These are phyloP conservation scores for Eimeria tenella DNA, from an alignment of 169 alveolate genomes.

Conservation along the genomic window DNA sequence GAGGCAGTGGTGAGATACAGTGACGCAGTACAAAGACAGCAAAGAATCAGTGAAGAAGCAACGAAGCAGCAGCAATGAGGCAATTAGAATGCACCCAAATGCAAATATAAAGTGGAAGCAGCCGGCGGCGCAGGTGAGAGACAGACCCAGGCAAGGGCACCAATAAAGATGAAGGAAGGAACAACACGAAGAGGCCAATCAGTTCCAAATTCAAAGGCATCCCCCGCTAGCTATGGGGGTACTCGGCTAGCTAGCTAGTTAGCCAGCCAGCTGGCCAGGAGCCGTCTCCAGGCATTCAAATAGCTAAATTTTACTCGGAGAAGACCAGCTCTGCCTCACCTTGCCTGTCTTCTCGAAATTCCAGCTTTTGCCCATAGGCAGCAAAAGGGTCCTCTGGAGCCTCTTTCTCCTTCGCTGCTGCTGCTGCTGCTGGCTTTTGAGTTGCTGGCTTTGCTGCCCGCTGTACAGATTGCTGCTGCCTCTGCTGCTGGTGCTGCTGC, in stretches of 20 bases:
- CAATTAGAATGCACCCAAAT: no score
- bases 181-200: background rate
- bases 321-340: slow-evolving; percentile 2
- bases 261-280: background rate
- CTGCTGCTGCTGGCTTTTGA: background rate
- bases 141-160: background rate
- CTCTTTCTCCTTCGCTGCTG: slow-evolving; percentile 26
- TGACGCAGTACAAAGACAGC: background rate
- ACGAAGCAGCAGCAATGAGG: no score
- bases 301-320: background rate
- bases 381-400: slow-evolving; percentile 1
- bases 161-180: background rate
- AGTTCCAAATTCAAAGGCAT: background rate
- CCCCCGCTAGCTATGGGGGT: background rate
- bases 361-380: slow-evolving; percentile 24
- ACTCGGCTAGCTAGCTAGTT: background rate
- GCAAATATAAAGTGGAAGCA: no score
- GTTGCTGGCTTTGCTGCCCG: background rate
- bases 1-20: no score
- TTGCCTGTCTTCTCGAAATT: slow-evolving; percentile 50
- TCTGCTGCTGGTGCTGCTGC: slow-evolving; percentile 19
- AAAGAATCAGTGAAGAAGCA: no score
- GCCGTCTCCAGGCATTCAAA: background rate
- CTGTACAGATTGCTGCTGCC: background rate
- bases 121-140: no score